phyloP scores from a whole-genome alignment of 208 protist genomes.

The Porcisia hertigi region DNA sequence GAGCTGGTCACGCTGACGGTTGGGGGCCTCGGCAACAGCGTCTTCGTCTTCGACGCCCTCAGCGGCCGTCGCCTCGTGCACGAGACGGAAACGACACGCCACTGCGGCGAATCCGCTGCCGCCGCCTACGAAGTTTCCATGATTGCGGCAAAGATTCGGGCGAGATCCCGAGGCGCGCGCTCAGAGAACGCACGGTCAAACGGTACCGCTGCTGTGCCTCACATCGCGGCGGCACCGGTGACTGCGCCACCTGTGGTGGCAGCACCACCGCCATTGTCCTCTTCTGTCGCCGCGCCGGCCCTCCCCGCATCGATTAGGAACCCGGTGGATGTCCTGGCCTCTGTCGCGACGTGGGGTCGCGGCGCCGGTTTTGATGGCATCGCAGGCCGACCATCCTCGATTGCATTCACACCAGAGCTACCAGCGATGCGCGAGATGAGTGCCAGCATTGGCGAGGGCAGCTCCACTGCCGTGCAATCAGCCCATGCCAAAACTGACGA shows the following conservation, averaged over 20 bases:
- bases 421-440: neutral
- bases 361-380: conserved; percentile 31
- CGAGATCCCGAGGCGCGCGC: neutral
- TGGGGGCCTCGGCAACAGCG: conserved; percentile 57
- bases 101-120: conserved; percentile 9
- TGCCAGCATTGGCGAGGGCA: neutral
- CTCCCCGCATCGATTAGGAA: conserved; percentile 23
- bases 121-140: conserved; percentile 3
- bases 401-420: neutral
- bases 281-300: neutral
- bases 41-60: conserved; percentile 71
- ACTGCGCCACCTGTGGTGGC: neutral
- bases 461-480: neutral
- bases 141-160: neutral
- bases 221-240: neutral
- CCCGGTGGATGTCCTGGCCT: conserved; percentile 27
- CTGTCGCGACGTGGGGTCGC: conserved; percentile 26
- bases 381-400: conserved; percentile 15
- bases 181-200: neutral
- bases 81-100: conserved; percentile 20
- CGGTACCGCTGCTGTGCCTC: neutral
- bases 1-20: conserved; percentile 55
- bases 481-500: neutral
- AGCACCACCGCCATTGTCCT: neutral
- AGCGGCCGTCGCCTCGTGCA: conserved; percentile 49